These are phyloP conservation scores for Cryoendolithus antarcticus DNA, from an alignment of 2,329 filamentous ascomycete genomes.

Conservation along the genomic window DNA sequence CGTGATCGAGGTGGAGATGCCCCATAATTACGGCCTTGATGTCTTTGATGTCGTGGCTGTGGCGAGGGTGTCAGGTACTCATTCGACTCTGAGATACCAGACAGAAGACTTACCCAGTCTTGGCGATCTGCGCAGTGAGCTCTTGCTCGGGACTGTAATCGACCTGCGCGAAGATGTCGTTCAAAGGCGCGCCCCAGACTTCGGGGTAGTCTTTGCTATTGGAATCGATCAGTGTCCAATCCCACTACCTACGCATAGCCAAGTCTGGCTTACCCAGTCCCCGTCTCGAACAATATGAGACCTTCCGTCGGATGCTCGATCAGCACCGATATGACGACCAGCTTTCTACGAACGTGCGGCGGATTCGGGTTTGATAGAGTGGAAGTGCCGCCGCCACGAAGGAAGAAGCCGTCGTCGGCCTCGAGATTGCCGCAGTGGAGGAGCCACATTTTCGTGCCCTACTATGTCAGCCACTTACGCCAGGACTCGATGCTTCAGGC, in stretches of 20 bases:
- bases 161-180: slow-evolving; percentile 10
- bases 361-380: slow-evolving; percentile 20
- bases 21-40: slow-evolving; percentile 26
- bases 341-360: slow-evolving; percentile 16
- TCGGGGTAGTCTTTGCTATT: background rate
- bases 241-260: slow-evolving; percentile 5
- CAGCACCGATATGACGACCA: slow-evolving; percentile 19
- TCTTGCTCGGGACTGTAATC: slow-evolving; percentile 1
- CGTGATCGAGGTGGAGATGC: slow-evolving; percentile 26
- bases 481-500: no score
- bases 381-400: slow-evolving; percentile 19
- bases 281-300: slow-evolving; percentile 26
- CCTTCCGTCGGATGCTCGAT: slow-evolving; percentile 23
- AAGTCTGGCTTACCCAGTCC: slow-evolving; percentile 22
- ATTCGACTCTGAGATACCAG: no score
- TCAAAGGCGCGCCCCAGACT: slow-evolving; percentile 11
- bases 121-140: background rate
- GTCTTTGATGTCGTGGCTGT: slow-evolving; percentile 22
- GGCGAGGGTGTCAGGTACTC: no score
- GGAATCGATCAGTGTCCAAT: no score
- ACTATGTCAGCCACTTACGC: no score
- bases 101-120: background rate
- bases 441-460: no score
- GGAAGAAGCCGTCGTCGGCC: slow-evolving; percentile 8
- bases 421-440: no score